A percentile compares a stretch with the other conserved stretches of the same genome.
Evolutionary conservation across 148 eudicot species (phyloP).

Genomic region (Dianthus caryophyllus): DNA sequence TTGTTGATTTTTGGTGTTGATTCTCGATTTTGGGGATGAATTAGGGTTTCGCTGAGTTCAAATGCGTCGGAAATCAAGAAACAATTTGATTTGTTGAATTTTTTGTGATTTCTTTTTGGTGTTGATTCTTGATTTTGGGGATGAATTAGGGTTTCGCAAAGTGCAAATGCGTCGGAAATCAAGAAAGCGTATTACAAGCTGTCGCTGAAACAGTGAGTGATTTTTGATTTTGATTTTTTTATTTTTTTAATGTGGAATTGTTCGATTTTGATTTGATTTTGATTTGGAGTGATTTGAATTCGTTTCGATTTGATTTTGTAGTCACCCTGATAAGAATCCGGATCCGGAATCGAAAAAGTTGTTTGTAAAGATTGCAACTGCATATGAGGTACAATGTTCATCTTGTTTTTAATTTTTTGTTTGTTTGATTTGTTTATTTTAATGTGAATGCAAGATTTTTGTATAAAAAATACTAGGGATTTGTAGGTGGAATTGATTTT

Average conservation of each 20-base stretch:
- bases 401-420: neutral
- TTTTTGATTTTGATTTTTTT: neutral
- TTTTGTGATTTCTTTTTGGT: no score
- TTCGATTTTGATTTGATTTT: constrained; percentile 5
- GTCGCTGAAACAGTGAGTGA: constrained; percentile 70
- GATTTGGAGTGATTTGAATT: neutral
- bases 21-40: neutral
- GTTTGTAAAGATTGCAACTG: constrained; percentile 85
- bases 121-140: neutral
- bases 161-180: constrained; percentile 78
- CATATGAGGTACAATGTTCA: constrained; percentile 72
- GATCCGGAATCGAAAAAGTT: constrained; percentile 83
- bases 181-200: constrained; percentile 90
- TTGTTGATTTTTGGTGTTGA: neutral
- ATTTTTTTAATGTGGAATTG: neutral
- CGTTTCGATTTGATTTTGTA: constrained; percentile 14
- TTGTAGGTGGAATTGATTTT: neutral
- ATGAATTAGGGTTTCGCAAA: constrained; percentile 59
- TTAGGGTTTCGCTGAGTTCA: no score
- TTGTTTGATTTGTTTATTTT: neutral
- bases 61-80: no score
- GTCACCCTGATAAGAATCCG: constrained; percentile 89
- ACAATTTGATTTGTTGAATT: no score
- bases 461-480: neutral
- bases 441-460: no score